Base-by-base conservation (phyloP, 352 stramenopile species). In the Albugo candida region DNA sequence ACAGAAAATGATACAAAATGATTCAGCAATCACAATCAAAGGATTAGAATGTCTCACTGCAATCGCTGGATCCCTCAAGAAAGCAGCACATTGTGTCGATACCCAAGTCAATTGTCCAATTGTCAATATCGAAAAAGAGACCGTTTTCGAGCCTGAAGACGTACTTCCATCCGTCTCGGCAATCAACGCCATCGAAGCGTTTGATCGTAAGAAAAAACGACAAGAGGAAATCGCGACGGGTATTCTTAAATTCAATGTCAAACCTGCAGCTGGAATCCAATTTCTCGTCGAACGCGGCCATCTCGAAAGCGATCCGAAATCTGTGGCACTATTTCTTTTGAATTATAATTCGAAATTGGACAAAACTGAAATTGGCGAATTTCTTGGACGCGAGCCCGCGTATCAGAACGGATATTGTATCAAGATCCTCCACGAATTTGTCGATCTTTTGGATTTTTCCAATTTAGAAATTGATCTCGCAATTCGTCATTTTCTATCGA, bases 201-300 rank as follows among this genome's bases (percentile, higher is more conserved):
- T 97, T 54, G 92, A 98, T 50, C 85, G 86, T 49, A 99, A 99
- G 63, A 94, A 96, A 39, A 89, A 86, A 37, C 71, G 87, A 2
- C 79, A 97, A 56, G 89, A 97, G 58, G 95, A 98, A 56, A 83
- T 99, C 45, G 81, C 95, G 17, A 95, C 86, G 12, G 96, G 94
- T 1, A 84, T 94, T 36, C 64, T 98, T 18, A 97, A 97, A 64
- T 99, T 99, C 61, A 99, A 97, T 43, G 75, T 98, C 17, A 98
- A 96, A 41, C 79, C 94, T 0, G 92, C 75, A 35, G 66, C 81
- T 45, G 88, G 89, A 35, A 72, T 96, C 40, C 74, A 83, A 53
- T 98, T 93, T 52, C 71, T 97, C 5, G 73, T 84, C 11, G 66
- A 95, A 48, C 71, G 82, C 46, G 93, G 93, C 11, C 89, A 97